Base-by-base conservation (phyloP, 2,329 filamentous ascomycete genomes). In the Colletotrichum ledebouriae region DNA sequence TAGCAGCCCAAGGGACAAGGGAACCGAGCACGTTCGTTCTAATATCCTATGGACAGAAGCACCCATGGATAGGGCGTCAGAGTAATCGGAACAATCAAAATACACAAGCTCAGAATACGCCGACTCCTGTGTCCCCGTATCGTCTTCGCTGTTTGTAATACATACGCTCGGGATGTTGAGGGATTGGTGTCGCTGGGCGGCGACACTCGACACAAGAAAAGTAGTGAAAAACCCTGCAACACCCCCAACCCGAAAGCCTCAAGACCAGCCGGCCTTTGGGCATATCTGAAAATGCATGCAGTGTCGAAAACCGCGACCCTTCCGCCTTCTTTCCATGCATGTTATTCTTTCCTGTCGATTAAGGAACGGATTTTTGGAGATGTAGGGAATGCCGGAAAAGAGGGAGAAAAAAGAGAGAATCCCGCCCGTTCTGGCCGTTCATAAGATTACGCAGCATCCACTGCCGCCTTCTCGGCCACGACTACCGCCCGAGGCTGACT, bases 371-470 rank as follows among this genome's bases (percentile, higher is more conserved):
- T 66, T 34, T 65, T 59, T 33, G 46, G 10, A 41, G 34, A 34
- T 12, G 50, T 44, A 39, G 39, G 34, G 50, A 34, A 34, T 42
- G 53, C 58, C 20, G 17, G 56, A 33, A 47, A 49, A 44, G 25
- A 49, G 20, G 7, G 6, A 3, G 20, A 1, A 46, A 46, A 49
- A 41, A 20, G 7, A 20, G 4, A 46, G 9, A 46, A 46, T 9
- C 52, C 25, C n/a, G 50, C 33, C 39, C 33, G 22, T 13, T 57
- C 25, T 17, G 13, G 25, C 46, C 41, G 13, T 25, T 42, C 78
- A 86, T 82, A 86, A 79, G 71, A 87, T 84, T 56, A 86, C 80
- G 71, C 85, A 87, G 77, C 85, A 87, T 49, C 80, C 80, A 34
- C 78, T 74, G 53, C 80, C 77, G 34, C 83, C 78, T 56, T 82